Evolutionary conservation across 2,329 filamentous ascomycete species (phyloP).

Genomic region (Phialemonium atrogriseum): DNA sequence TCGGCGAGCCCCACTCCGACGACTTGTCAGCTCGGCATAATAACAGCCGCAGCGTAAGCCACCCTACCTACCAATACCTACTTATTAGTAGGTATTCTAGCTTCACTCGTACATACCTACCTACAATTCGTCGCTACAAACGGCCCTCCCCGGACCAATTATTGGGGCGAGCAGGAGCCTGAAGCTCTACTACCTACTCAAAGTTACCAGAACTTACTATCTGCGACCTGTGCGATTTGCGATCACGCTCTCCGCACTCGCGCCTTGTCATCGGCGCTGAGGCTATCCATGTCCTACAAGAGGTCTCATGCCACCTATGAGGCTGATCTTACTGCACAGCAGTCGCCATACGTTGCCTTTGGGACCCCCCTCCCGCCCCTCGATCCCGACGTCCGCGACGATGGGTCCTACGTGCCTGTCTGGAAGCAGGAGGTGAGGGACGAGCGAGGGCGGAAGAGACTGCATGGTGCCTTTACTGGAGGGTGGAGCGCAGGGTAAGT

Average conservation of each 20-base stretch:
- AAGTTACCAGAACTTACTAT: too few relatives aligned
- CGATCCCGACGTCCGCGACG: constrained; percentile 71
- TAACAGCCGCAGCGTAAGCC: too few relatives aligned
- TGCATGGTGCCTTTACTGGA: constrained; percentile 94
- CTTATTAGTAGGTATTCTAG: too few relatives aligned
- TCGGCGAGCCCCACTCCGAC: too few relatives aligned
- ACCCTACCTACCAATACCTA: too few relatives aligned
- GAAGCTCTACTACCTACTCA: too few relatives aligned
- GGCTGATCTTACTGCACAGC: constrained; percentile 56
- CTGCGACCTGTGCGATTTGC: too few relatives aligned
- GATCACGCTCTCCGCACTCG: constrained; percentile 1
- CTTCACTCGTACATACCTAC: too few relatives aligned
- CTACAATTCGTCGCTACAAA: too few relatives aligned
- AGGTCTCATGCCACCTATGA: constrained; percentile 72
- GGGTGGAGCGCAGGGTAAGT: constrained; percentile 91
- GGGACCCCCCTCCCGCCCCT: constrained; percentile 77
- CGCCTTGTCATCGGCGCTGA: constrained; percentile 1
- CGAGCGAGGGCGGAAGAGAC: constrained; percentile 78
- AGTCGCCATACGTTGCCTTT: constrained; percentile 69
- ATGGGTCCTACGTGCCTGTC: constrained; percentile 86
- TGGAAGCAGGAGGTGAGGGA: constrained; percentile 98
- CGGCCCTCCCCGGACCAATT: too few relatives aligned
- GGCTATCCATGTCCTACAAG: constrained; percentile 68
- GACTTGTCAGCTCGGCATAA: too few relatives aligned
- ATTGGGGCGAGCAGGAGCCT: too few relatives aligned